Conservation (phyloP, 208 protist species). For the Leishmania gerbilli region DNA sequence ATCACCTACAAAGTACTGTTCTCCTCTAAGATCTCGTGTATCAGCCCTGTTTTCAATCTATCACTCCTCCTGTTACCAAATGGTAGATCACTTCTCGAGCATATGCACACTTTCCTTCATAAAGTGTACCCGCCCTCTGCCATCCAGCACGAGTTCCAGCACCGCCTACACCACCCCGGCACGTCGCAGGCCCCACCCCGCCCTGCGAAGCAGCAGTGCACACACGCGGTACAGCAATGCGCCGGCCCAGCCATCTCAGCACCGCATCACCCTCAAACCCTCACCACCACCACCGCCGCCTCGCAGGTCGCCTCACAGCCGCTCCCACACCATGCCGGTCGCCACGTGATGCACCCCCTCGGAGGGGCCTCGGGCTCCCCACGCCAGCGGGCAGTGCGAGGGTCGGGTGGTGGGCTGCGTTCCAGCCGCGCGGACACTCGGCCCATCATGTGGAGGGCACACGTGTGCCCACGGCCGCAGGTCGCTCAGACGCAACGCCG, state of each 20-base stretch:
- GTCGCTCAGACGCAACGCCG: background rate
- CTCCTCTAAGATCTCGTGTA: background rate
- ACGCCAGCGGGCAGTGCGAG: background rate
- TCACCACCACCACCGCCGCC: background rate
- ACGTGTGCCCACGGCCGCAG: background rate
- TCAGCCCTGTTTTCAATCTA: background rate
- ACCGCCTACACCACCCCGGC: background rate
- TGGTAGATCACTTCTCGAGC: background rate
- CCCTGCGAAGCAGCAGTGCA: background rate
- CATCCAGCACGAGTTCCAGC: background rate
- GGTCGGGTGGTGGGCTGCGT: background rate
- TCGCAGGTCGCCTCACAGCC: background rate
- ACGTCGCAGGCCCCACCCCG: background rate
- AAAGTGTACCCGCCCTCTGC: background rate
- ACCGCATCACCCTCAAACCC: background rate
- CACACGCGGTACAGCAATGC: background rate
- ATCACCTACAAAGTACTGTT: background rate
- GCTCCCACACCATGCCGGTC: background rate
- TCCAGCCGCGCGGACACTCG: background rate
- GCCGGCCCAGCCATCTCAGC: background rate
- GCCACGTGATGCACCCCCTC: background rate
- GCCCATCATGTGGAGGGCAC: background rate
- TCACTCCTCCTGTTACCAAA: background rate
- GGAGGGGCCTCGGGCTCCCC: too few relatives aligned
- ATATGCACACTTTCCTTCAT: background rate